Base-by-base conservation (phyloP, 225 moss, liverwort and hornwort genomes). In the Pseudisothecium myosuroides region DNA sequence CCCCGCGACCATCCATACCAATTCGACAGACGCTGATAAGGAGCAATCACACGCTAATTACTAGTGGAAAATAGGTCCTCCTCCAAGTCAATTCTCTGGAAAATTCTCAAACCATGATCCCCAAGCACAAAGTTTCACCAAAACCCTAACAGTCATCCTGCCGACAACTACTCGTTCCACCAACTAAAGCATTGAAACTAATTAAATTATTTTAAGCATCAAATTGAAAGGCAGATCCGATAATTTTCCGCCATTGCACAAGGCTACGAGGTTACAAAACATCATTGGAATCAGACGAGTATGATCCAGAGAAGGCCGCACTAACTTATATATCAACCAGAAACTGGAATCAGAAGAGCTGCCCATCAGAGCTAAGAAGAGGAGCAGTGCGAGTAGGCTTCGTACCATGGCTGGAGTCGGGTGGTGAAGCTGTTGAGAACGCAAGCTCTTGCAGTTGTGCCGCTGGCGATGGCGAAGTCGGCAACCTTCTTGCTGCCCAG, bases 371-470 rank as follows among this genome's bases (percentile, higher is more conserved):
- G 52, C 20, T 66, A 26, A 26, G 67, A 54, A 81, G 13, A 34
- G 55, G 10, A 15, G 81, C 50, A 89, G 32, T 27, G 59, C 32
- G 55, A 83, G 37, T 52, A 52, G 6, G 27, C 16, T 71, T 85
- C 28, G 22, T 87, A 91, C 93, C 93, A 91, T 91, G 88, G 89
- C 88, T 91, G 81, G 10, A 71, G 37, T 80, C 71, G 66, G 65
- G 23, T 63, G 78, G 17, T 55, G 85, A 21, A 13, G 88, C 80
- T 59, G 71, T 41, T 34, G 71, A 85, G 49, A 39, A 67, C 73
- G 73, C 72, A 71, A 69, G 50, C 79, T 82, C 67, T 47, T 72
- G 59, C 61, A 50, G 67, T 69, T 74, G 50, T 21, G 81, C 76
- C 50, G 82, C 71, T 45, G 77, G 85, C 83, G 77, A 87, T 80